Percentiles rank a stretch among this genome's conserved stretches.
These are phyloP conservation scores for Auriscalpium microsporum DNA, from an alignment of 768 basidiomycete genomes.

Conservation along the genomic window DNA sequence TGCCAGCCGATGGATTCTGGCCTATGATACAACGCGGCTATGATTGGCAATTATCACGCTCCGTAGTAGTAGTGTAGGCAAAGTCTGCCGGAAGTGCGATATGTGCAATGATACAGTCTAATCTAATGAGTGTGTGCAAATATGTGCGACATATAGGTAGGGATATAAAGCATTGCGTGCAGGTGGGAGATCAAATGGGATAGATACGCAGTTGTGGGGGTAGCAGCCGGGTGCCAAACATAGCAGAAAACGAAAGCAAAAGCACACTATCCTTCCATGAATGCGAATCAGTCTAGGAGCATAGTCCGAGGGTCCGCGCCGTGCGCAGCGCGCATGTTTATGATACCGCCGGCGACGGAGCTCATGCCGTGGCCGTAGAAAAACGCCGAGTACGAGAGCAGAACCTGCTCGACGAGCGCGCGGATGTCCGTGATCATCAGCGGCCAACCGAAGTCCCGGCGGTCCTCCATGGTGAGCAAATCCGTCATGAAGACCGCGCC, in stretches of 20 bases:
- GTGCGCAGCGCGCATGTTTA: slow-evolving; percentile 28
- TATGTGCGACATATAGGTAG: not conserved
- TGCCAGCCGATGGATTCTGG: too few relatives aligned
- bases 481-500: slow-evolving; percentile 35
- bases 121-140: not conserved
- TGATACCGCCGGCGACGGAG: slow-evolving; percentile 32
- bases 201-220: not conserved
- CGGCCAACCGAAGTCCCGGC: slow-evolving; percentile 31
- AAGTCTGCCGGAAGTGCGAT: not conserved
- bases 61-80: too few relatives aligned
- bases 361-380: slow-evolving; percentile 32
- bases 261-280: not conserved
- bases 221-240: not conserved
- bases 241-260: too few relatives aligned
- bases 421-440: slow-evolving; percentile 35
- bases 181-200: not conserved
- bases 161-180: not conserved
- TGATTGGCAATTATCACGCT: too few relatives aligned
- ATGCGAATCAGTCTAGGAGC: slow-evolving; percentile 25
- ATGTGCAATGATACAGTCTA: not conserved
- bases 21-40: too few relatives aligned
- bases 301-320: slow-evolving; percentile 29
- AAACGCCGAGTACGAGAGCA: slow-evolving; percentile 25
- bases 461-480: slow-evolving; percentile 34
- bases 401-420: slow-evolving; percentile 34